Conservation (phyloP, 305 asterid species). For the Coffea humblotiana region DNA sequence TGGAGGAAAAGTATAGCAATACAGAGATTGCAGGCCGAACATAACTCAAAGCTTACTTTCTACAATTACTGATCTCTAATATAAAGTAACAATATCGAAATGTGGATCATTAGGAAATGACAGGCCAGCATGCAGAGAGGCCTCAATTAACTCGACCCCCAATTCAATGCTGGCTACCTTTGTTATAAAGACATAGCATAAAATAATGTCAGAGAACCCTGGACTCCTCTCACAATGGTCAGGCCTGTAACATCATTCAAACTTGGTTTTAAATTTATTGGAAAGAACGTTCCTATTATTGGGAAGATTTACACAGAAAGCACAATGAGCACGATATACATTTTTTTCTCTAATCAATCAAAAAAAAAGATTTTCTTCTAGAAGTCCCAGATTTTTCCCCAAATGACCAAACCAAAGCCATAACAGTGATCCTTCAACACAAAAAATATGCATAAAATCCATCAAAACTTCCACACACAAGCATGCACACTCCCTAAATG, state of each 20-base stretch:
- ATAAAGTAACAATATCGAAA: neutral
- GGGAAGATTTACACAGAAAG: neutral
- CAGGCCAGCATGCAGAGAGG: neutral
- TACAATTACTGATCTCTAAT: neutral
- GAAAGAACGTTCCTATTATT: neutral
- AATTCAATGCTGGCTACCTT: neutral
- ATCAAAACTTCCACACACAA: neutral
- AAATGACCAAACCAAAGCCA: slow-evolving; percentile 96
- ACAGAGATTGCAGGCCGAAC: neutral
- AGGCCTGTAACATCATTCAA: neutral
- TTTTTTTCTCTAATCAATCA: neutral
- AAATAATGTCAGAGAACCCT: neutral
- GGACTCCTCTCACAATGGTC: neutral
- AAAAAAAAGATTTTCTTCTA: neutral
- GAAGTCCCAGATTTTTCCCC: slow-evolving; percentile 71
- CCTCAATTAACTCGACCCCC: neutral
- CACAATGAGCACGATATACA: neutral
- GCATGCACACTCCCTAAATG: neutral
- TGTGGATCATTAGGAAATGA: neutral
- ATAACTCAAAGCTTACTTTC: neutral
- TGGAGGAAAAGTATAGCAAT: neutral
- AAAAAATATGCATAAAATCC: slow-evolving; percentile 3
- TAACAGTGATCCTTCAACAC: slow-evolving; percentile 68
- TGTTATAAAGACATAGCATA: neutral
- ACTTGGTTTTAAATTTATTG: neutral